Evolutionary conservation across 2,329 filamentous ascomycete genomes (phyloP), one percentile per base, ranked within the genome.

Genomic region (Fusarium marasasianum): DNA sequence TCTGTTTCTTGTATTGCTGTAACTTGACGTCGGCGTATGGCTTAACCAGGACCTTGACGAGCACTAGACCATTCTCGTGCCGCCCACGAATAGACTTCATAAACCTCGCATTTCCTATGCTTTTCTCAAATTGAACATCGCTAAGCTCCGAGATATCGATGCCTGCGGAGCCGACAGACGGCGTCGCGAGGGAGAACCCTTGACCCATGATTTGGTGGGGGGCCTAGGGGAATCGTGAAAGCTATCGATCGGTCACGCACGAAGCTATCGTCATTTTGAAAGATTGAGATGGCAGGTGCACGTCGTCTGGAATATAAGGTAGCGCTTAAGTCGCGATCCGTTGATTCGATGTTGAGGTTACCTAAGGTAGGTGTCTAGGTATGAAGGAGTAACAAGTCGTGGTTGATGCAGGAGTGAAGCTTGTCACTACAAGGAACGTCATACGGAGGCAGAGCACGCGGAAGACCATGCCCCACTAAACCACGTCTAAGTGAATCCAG

Each of bases 41-140:
- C 83, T 99, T 99, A 82, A 97, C 94, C 65, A 98, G 92, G 37
- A 98, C 93, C 84, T 98, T 98, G 80, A 97, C 95, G 63, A 98
- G 91, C 24, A 97, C 95, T 45, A 98, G 87, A 63, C 96, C 96
- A 86, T 98, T 93, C 78, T 93, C 93, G 81, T 97, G 94, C 56
- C 95, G 90, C 31, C 96, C 96, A 74, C 96, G 91, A 74, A 98
- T 95, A 73, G 94, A 96, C 84, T 98, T 98, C 92, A 99, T 96
- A 79, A 99, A 98, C 43, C 96, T 91, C 31, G 94, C 95, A 75
- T 93, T 94, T 54, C 96, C 96, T 79, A 99, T 90, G 41, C 94
- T 94, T 83, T 93, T 95, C 84, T 99, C 96, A 84, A 98, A 98
- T 43, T 92, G 91, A 67, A 98, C 86, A 80, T 98, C 96, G 48